Evolutionary conservation across 208 protist species (phyloP).

Genomic region (Zelonia costaricensis): DNA sequence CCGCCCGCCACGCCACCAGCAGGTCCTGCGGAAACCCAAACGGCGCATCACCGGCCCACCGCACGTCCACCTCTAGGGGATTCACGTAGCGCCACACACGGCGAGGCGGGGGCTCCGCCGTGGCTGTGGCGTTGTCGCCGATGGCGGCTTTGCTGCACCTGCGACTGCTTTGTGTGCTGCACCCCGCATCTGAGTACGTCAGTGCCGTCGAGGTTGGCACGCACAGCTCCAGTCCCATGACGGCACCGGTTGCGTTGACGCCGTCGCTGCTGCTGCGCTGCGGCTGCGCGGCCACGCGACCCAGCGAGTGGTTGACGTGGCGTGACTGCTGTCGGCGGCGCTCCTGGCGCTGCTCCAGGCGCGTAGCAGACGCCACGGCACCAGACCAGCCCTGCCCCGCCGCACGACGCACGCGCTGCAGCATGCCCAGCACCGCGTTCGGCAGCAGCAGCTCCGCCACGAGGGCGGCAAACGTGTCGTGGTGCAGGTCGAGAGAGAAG

Average conservation of each 20-base stretch:
- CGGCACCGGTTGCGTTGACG: too few species aligned
- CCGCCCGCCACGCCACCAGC: background rate
- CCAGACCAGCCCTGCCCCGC: background rate
- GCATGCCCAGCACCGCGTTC: conserved; percentile 13
- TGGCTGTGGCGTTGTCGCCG: background rate
- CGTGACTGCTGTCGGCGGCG: background rate
- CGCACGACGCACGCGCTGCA: background rate
- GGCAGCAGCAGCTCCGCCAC: conserved; percentile 25
- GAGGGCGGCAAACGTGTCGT: conserved; percentile 11
- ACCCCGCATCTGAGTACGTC: too few species aligned
- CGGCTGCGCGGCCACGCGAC: too few species aligned
- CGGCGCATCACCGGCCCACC: background rate
- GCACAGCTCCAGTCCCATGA: too few species aligned
- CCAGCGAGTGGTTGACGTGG: background rate
- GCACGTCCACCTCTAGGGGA: background rate
- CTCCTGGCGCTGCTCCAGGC: background rate
- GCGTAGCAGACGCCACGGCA: background rate
- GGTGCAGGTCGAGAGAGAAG: background rate
- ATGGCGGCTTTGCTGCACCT: too few species aligned
- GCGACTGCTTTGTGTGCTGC: too few species aligned
- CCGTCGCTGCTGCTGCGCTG: too few species aligned
- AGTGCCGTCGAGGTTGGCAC: too few species aligned
- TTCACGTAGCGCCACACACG: background rate
- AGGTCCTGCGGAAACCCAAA: background rate
- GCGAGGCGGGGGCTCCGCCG: background rate